These are phyloP conservation scores for Hemileccinum rubropunctum DNA, from an alignment of 768 basidiomycete genomes.

Conservation along the genomic window DNA sequence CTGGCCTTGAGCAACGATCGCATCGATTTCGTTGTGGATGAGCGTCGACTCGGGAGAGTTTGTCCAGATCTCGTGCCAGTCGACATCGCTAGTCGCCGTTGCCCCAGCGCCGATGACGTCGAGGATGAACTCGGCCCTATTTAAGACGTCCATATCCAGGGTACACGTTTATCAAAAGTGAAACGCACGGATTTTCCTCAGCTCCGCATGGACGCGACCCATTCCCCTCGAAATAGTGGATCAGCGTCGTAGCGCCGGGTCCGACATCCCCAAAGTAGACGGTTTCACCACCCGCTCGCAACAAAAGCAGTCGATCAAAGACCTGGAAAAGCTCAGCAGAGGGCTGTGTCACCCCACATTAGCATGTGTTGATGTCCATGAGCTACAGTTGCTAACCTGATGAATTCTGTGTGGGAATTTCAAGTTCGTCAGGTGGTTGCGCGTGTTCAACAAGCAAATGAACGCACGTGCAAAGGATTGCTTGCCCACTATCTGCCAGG, in stretches of 20 bases:
- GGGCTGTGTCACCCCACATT: conserved; percentile 40
- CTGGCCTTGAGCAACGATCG: conserved; percentile 48
- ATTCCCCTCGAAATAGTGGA: conserved; percentile 73
- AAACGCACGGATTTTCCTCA: conserved; percentile 61
- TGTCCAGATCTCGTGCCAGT: conserved; percentile 67
- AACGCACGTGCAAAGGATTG: conserved; percentile 83
- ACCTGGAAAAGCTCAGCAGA: conserved; percentile 80
- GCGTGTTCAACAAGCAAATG: neutral
- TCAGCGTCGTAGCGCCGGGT: conserved; percentile 52
- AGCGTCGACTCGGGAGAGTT: conserved; percentile 44
- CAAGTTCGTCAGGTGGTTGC: neutral
- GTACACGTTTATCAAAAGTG: conserved; percentile 47
- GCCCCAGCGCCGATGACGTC: conserved; percentile 76
- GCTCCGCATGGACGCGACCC: conserved; percentile 61
- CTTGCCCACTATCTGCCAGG: conserved; percentile 79
- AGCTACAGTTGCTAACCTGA: conserved; percentile 19
- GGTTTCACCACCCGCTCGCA: conserved; percentile 72
- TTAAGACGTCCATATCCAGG: conserved; percentile 35
- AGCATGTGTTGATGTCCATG: neutral
- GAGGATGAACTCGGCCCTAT: conserved; percentile 61
- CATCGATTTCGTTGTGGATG: conserved; percentile 39
- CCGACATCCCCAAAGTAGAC: conserved; percentile 74
- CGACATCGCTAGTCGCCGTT: conserved; percentile 47
- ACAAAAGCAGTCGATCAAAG: conserved; percentile 76
- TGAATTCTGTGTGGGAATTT: conserved; percentile 36